phyloP scores from a whole-genome alignment of 2,329 filamentous ascomycete genomes.

The Orbilia blumenaviensis region DNA sequence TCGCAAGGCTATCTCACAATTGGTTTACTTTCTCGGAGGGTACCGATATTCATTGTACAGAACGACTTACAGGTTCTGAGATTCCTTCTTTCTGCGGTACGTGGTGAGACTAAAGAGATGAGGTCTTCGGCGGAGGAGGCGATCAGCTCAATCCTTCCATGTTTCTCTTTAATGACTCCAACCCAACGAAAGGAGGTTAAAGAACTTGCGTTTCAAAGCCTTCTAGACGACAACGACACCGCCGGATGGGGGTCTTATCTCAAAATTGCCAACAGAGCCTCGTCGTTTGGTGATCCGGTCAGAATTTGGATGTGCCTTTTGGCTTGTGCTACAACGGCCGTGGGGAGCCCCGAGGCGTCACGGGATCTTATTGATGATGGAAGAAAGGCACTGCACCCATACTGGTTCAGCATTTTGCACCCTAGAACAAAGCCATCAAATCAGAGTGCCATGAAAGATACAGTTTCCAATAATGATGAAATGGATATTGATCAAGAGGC shows the following conservation, averaged over 20 bases:
- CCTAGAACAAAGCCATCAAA: constrained; percentile 56
- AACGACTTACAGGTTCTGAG: constrained; percentile 40
- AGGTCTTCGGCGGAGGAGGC: constrained; percentile 59
- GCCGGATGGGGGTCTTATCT: constrained; percentile 70
- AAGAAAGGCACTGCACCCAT: constrained; percentile 75
- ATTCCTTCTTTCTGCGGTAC: constrained; percentile 45
- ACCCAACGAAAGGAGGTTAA: constrained; percentile 62
- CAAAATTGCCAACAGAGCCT: constrained; percentile 87
- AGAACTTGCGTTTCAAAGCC: constrained; percentile 71
- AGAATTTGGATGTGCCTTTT: constrained; percentile 90
- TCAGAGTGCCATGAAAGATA: constrained; percentile 35
- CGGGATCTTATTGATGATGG: constrained; percentile 91
- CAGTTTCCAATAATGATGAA: constrained; percentile 18
- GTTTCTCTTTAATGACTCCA: constrained; percentile 70
- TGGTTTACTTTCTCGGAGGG: constrained; percentile 46
- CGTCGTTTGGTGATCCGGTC: constrained; percentile 79
- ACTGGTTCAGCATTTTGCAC: constrained; percentile 74
- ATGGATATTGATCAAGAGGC: constrained; percentile 56
- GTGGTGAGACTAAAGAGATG: constrained; percentile 47
- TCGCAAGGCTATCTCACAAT: constrained; percentile 50
- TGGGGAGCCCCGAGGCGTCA: constrained; percentile 74
- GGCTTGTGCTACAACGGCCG: constrained; percentile 63
- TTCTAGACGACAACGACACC: constrained; percentile 66
- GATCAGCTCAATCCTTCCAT: constrained; percentile 70
- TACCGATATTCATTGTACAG: constrained; percentile 35